Evolutionary conservation across 1,284 basidiomycete species (phyloP), one percentile per base, ranked within the genome.

Genomic region (Porogramme epimiltina): DNA sequence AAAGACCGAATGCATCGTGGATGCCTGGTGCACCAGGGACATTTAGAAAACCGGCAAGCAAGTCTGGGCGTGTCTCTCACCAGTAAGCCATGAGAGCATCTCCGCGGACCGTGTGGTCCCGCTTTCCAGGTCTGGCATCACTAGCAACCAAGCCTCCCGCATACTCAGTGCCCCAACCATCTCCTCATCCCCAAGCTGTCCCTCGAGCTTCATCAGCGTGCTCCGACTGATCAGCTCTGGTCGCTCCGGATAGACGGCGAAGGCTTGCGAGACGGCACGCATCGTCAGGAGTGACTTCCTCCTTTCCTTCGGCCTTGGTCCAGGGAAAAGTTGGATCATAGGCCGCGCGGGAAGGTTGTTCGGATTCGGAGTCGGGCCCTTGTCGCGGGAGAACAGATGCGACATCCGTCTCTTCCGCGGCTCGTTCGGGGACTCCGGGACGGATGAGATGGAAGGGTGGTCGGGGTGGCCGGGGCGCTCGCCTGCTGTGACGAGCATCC

Each of bases 11-110:
- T 1, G 87, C 85, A 67, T 96, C 93, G 64, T 96, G 93, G 44
- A 95, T 77, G 16, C 81, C 91, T 91, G 60, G 39, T 48, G 26
- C 20, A n/a, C 24, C 31, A 49, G 25, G 9, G 26, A 47, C 45
- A n/a, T 38, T 52, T 31, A 50, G 44, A 70, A 73, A 10, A 3
- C 22, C 46, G 15, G 24, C 3, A 59, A 15, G 49, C 54, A 24
- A 58, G 55, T 13, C 13, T 31, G 46, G 51, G 19, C 55, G 11
- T n/a, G 20, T n/a, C 22, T 60, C 73, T 65, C 54, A 93, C 91
- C 93, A 52, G 95, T 85, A 47, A 97, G 76, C 95, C 96, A 99
- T 67, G 89, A 90, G 60, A 98, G 78, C 93, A 98, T 96, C 70
- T 95, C 94, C 41, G 81, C 79, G 20, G 83, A 72, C 34, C 74